Conservation (phyloP, 2,329 filamentous ascomycete species). For the Byssothecium circinans region DNA sequence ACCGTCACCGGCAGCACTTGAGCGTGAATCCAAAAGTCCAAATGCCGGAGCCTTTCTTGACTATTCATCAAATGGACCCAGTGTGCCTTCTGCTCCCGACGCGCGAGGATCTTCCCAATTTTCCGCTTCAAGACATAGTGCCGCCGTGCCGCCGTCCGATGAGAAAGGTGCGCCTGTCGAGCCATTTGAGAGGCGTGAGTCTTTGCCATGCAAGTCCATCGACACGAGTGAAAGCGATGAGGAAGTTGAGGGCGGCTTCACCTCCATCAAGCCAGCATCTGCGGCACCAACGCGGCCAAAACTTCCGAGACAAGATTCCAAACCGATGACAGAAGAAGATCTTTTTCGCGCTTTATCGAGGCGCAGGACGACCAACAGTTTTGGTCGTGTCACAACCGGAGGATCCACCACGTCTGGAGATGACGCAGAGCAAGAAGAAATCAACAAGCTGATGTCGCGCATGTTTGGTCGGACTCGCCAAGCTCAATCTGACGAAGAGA, state of each 20-base stretch:
- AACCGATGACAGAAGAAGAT: slow-evolving; percentile 54
- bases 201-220: slow-evolving; percentile 5
- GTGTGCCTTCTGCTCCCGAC: not conserved
- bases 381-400: slow-evolving; percentile 29
- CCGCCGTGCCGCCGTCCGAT: slow-evolving; percentile 17
- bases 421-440: slow-evolving; percentile 55
- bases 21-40: slow-evolving; percentile 1
- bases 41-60: slow-evolving; percentile 24
- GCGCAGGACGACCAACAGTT: slow-evolving; percentile 46
- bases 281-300: slow-evolving; percentile 19
- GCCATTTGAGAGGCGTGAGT: not conserved
- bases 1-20: slow-evolving; percentile 2
- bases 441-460: slow-evolving; percentile 65
- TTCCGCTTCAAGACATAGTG: slow-evolving; percentile 14
- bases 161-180: slow-evolving; percentile 7
- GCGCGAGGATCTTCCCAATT: slow-evolving; percentile 6
- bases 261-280: slow-evolving; percentile 24
- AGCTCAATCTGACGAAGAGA: slow-evolving; percentile 67
- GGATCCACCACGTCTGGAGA: slow-evolving; percentile 23
- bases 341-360: slow-evolving; percentile 54
- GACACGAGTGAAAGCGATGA: slow-evolving; percentile 17
- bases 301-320: slow-evolving; percentile 23
- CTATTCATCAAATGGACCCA: slow-evolving; percentile 10
- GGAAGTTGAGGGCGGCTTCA: slow-evolving; percentile 20
- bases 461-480: slow-evolving; percentile 70